Evolutionary conservation across 495 filamentous ascomycete species (phyloP), one percentile per base, ranked within the genome.

Genomic region (Xylaria sp.): DNA sequence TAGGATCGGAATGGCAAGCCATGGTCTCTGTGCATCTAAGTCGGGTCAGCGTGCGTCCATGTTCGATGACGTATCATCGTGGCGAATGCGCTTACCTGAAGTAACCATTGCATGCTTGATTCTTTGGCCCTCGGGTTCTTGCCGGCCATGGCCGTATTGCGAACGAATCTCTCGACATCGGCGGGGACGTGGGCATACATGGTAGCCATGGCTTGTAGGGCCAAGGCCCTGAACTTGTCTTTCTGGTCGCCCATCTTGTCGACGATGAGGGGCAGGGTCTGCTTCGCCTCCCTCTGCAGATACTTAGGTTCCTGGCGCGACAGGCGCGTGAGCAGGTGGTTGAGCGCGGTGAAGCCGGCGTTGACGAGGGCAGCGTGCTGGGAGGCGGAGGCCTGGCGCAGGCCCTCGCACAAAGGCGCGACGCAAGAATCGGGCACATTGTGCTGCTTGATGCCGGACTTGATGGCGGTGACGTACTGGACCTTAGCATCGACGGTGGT

Each of bases 241-340:
- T 94, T 94, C 72, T 89, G 89, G 77, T 98, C 95, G 29, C 94
- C 94, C 58, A 98, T 87, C 72, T 94, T 92, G 52, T 98, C 95
- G 58, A 94, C 81, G 50, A 97, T 85, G 33, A 93, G 77, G 2
- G 93, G 90, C 53, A 97, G 83, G 33, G 88, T 89, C 53, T 88
- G 85, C 5, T 85, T 85, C 21, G 91, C 90, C 71, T 90, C 84
- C 46, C 89, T 88, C n/a, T 90, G 78, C 59, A 93, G 80, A 72
- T 86, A 85, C 59, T 90, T 89, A 44, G 92, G 89, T 40, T 96
- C 92, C 81, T 98, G 95, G 46, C 94, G 89, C 58, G 87, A 85
- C 61, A 98, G 82, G 33, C 95, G 90, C 80, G 94, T 94, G 68
- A 95, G 83, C 71, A 97, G 85, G 79, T 97, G 94, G 64, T 91